Base-by-base conservation (phyloP, 441 rosid species). In the Euphorbia corollata region DNA sequence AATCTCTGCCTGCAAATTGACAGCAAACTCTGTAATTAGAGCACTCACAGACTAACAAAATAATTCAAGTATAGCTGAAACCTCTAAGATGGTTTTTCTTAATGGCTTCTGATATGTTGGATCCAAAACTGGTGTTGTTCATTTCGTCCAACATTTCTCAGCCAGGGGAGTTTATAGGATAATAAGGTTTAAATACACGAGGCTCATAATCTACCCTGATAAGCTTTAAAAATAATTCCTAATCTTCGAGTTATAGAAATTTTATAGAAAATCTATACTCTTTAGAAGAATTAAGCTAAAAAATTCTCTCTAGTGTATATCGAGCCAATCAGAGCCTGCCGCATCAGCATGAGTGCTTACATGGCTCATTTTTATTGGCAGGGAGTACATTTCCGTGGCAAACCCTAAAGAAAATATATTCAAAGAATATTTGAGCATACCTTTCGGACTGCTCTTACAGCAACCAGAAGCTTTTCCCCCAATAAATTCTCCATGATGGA, bases 361-460 rank as follows among this genome's bases (percentile, higher is more conserved):
- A 36, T 36, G 41, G 41, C 41, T 2, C 3, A 36, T 2, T 36
- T 36, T 36, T 36, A 36, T 6, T 36, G 36, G 36, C 36, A 2
- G 36, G 36, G 36, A 32, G 36, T 32, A 32, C 36, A 32, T 36
- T 2, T 36, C 5, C 41, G 4, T 36, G 41, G 41, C 41, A 6
- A 2, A 36, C 41, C 5, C 8, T 0, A 32, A 41, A 48, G 13
- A 16, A 7, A 20, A 34, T 6, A 8, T 34, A 13, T 50, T 19
- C 23, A 12, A 59, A 61, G 30, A 15, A 69, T 50, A 43, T 45
- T 16, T 50, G n/a, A 51, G n/a, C 63, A 20, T 83, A 91, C 97
- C 97, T 94, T 94, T 60, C 98, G 94, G 48, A 94, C 81, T 67
- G 87, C 98, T 73, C 75, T 87, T 56, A 94, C 79, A 53, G 90